Conservation (phyloP, 305 asterid species). For the Coffea humblotiana region DNA sequence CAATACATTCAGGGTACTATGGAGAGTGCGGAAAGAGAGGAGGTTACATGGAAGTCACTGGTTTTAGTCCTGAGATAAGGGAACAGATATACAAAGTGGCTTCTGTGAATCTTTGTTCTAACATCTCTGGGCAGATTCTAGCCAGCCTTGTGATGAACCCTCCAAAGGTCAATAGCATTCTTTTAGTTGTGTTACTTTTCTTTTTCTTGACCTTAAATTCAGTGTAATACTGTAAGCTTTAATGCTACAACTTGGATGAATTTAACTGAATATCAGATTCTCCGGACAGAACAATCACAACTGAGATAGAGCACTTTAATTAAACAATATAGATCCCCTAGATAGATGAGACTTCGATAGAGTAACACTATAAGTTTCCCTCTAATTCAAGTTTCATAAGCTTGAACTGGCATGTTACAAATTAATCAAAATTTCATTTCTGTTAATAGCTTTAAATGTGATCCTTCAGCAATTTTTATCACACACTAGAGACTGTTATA, state of each 20-base stretch:
- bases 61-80: conserved; percentile 75
- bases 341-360: conserved; percentile 1
- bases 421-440: background rate
- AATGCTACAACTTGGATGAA: background rate
- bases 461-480: background rate
- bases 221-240: background rate
- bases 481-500: background rate
- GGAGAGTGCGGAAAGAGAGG: conserved; percentile 95
- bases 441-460: background rate
- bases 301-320: background rate
- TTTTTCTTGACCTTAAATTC: background rate
- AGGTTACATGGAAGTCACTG: conserved; percentile 92
- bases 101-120: conserved; percentile 89
- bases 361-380: background rate
- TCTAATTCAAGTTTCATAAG: background rate
- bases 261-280: background rate
- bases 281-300: background rate
- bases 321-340: background rate
- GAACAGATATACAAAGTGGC: conserved; percentile 96
- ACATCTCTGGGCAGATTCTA: conserved; percentile 96
- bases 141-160: conserved; percentile 98
- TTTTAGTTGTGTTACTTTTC: background rate
- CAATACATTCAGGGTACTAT: conserved; percentile 55
- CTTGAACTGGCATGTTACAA: no score
- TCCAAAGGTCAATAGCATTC: conserved; percentile 60